Evolutionary conservation across 2,329 filamentous ascomycete genomes (phyloP), one percentile per base, ranked within the genome.

Genomic region (Diaporthe nobilis): DNA sequence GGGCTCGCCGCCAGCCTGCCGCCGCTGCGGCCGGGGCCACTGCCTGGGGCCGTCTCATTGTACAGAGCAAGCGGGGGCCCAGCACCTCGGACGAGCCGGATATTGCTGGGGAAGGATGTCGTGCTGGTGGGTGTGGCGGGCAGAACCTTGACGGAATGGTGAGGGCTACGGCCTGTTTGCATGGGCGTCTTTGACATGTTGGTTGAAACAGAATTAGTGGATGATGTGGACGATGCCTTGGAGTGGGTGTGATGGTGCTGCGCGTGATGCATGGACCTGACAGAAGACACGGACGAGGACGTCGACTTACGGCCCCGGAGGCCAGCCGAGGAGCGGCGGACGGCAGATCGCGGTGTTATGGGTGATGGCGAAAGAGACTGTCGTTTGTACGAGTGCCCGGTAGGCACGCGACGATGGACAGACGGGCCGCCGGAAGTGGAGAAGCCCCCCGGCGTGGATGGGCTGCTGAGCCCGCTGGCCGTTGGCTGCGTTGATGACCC

Each of bases 271-370:
- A 98, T 95, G 60, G 94, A 97, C 75, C 97, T 93, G 75, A 99
- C 93, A 0, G 95, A 98, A 0, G 95, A 98, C 22, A 99, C 92
- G 0, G 96, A 98, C 0, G 95, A 98, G 0, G 95, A 98, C 0
- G 97, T 99, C 0, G 96, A 98, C 83, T 98, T 98, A 77, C 97
- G 92, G 51, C 97, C 96, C 39, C 96, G 92, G 60, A 98, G 89
- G 42, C 96, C 96, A 58, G 90, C 91, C 7, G 95, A 98, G 3
- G 95, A 92, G 49, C 95, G 93, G 15, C 97, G 92, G 80, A 97
- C 94, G 0, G 94, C 94, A 7, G 95, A 95, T 53, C 95, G 93
- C 4, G 97, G 96, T 0, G 97, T 98, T 55, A 98, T 84, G 0
- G 97, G 96, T 3, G 93, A 93, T 0, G 97, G 97, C 0, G 95